phyloP scores from a whole-genome alignment of 768 basidiomycete species.

The Tricholoma saponaceum region DNA sequence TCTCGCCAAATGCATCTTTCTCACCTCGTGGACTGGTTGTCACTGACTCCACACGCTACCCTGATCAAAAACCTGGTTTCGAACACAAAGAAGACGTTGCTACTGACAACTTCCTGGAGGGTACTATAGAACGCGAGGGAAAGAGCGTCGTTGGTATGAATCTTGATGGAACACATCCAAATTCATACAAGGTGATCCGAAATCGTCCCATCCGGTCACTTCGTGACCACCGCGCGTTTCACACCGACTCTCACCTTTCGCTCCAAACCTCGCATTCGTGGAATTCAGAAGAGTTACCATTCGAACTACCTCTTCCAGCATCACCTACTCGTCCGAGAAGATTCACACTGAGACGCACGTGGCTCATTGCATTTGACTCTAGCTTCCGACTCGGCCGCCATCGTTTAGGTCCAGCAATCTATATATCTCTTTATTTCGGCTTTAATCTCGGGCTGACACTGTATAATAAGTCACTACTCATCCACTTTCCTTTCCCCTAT shows the following conservation, averaged over 20 bases:
- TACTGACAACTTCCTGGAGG: neutral
- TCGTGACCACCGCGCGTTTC: conserved; percentile 5
- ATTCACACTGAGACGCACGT: conserved; percentile 3
- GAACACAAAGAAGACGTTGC: neutral
- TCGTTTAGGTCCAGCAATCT: conserved; percentile 10
- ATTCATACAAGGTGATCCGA: conserved; percentile 7
- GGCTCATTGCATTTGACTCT: conserved; percentile 4
- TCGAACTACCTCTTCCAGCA: conserved; percentile 15
- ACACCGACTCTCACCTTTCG: neutral
- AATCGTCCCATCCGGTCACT: conserved; percentile 8
- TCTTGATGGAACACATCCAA: neutral
- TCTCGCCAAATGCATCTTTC: conserved; percentile 13
- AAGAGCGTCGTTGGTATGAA: conserved; percentile 1
- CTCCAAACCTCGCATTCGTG: neutral
- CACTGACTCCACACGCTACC: neutral
- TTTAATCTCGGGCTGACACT: conserved; percentile 92
- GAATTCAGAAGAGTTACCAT: neutral
- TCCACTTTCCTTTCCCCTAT: conserved; percentile 94
- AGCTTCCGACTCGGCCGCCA: conserved; percentile 6
- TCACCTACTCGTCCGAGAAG: conserved; percentile 9
- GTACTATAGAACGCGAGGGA: neutral
- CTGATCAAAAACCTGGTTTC: neutral
- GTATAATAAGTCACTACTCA: conserved; percentile 92
- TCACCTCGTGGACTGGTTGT: neutral
- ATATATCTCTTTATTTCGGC: conserved; percentile 73